Base-by-base conservation (phyloP, 306 rosid genomes). In the Inga laurina region DNA sequence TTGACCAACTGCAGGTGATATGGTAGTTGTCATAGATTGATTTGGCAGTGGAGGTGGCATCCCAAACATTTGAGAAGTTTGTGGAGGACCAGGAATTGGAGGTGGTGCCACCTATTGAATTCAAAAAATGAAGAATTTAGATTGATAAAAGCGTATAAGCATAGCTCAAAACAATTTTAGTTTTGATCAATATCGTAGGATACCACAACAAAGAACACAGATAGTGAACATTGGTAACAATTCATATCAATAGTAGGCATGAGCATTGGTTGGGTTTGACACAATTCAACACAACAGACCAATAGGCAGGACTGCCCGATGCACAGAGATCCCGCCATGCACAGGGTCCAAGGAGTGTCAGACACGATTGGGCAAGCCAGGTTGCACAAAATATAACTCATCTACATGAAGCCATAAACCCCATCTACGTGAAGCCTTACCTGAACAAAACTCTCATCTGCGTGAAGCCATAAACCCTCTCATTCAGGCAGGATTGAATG, bases 11-110 rank as follows among this genome's bases (percentile, higher is more conserved):
- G 91, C 89, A 83, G 97, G 91, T 69, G 95, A 88, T 84, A 94
- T 91, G 24, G 98, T 90, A 71, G 91, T 78, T 70, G 97, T 90
- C 98, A 96, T 94, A 45, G 98, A 92, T 85, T 96, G 99, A 87
- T 94, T 96, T 82, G 93, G 97, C 77, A 88, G 35, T 39, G 94
- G 94, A 61, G 91, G 98, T 74, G 92, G 92, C 93, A 96, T 94
- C 89, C 98, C 94, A 90, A 82, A 96, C 99, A 96, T 96, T 82
- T 92, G 88, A 67, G 99, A 97, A 30, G 97, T 82, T 78, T 88
- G 97, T 52, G 85, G 22, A 83, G 88, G 59, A 82, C 98, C 97
- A 84, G 93, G 85, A 81, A 89, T 83, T 54, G 92, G 89, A 62
- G 89, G 91, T 64, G 90, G 95, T 49, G 82, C 86, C 82, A 80